A percentile compares a stretch with the other conserved stretches of the same genome.
phyloP scores from a whole-genome alignment of 371 early-diverging fungal species.

The Haplosporangium sp. region DNA sequence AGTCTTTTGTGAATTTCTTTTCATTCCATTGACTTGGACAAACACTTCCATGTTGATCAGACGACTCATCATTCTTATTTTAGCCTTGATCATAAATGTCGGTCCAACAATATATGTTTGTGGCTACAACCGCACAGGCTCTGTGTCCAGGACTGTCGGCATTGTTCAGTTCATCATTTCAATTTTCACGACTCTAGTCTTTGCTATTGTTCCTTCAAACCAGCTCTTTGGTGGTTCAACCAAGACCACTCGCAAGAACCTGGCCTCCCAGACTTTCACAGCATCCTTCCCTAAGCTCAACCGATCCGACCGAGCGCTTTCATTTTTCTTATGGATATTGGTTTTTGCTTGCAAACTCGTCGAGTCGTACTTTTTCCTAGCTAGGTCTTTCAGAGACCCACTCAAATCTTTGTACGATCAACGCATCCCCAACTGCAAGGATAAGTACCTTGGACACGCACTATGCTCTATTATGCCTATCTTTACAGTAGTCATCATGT shows the following conservation, averaged over 20 bases:
- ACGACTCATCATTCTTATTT: slow-evolving; percentile 69
- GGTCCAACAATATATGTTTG: slow-evolving; percentile 76
- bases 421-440: slow-evolving; percentile 70
- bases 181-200: slow-evolving; percentile 71
- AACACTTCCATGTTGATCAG: slow-evolving; percentile 71
- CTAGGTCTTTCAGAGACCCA: slow-evolving; percentile 86
- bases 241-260: slow-evolving; percentile 59
- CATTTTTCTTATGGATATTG: slow-evolving; percentile 80
- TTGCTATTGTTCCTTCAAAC: slow-evolving; percentile 78
- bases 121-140: slow-evolving; percentile 59
- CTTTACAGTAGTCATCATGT: slow-evolving; percentile 83
- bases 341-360: slow-evolving; percentile 85
- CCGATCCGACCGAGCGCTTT: slow-evolving; percentile 79
- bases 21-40: slow-evolving; percentile 73
- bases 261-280: slow-evolving; percentile 81
- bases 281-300: slow-evolving; percentile 84
- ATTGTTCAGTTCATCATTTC: slow-evolving; percentile 77
- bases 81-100: slow-evolving; percentile 73
- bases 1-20: slow-evolving; percentile 77
- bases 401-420: slow-evolving; percentile 75
- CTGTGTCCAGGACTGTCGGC: slow-evolving; percentile 68
- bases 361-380: slow-evolving; percentile 89
- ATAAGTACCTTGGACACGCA: slow-evolving; percentile 61
- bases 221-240: slow-evolving; percentile 69
- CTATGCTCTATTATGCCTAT: slow-evolving; percentile 78